A percentile compares a stretch with the other conserved stretches of the same genome.
These are phyloP conservation scores for Boletus bicolor DNA, from an alignment of 768 basidiomycete genomes.

Conservation along the genomic window DNA sequence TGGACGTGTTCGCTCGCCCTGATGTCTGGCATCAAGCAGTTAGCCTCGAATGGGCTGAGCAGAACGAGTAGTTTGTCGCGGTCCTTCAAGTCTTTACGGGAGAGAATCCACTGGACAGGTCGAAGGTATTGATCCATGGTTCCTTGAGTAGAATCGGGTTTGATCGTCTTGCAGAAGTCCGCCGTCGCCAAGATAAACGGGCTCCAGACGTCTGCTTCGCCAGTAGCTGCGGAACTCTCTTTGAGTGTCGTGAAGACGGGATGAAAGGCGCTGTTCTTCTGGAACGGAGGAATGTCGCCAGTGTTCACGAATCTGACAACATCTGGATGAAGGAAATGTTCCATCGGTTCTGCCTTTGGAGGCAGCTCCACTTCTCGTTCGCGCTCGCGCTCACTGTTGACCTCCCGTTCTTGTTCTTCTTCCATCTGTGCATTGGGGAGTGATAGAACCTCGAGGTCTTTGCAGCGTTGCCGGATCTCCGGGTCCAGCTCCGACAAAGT, in stretches of 20 bases:
- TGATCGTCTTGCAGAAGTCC: slow-evolving; percentile 10
- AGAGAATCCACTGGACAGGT: slow-evolving; percentile 25
- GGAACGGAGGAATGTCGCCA: slow-evolving; percentile 20
- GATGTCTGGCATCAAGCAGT: slow-evolving; percentile 38
- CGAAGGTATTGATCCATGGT: slow-evolving; percentile 14
- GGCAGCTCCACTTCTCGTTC: slow-evolving; percentile 39
- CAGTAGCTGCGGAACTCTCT: background rate
- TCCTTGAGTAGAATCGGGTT: background rate
- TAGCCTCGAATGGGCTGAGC: slow-evolving; percentile 31
- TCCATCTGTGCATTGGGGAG: slow-evolving; percentile 23
- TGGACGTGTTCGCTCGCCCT: slow-evolving; percentile 30
- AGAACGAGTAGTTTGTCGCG: background rate
- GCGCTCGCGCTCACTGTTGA: slow-evolving; percentile 39
- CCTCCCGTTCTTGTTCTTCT: slow-evolving; percentile 46
- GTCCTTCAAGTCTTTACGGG: background rate
- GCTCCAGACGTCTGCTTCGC: slow-evolving; percentile 21
- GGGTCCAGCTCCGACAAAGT: background rate
- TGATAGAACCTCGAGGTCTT: slow-evolving; percentile 8
- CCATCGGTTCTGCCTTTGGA: slow-evolving; percentile 16
- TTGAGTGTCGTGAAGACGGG: slow-evolving; percentile 8
- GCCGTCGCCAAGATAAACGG: slow-evolving; percentile 3
- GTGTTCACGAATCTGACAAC: slow-evolving; percentile 21
- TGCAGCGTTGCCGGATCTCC: slow-evolving; percentile 5
- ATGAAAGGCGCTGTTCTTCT: slow-evolving; percentile 19
- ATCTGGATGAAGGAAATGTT: slow-evolving; percentile 15